Evolutionary conservation across 2,329 filamentous ascomycete genomes (phyloP).

Genomic region (Pseudocercospora pini-densiflorae): DNA sequence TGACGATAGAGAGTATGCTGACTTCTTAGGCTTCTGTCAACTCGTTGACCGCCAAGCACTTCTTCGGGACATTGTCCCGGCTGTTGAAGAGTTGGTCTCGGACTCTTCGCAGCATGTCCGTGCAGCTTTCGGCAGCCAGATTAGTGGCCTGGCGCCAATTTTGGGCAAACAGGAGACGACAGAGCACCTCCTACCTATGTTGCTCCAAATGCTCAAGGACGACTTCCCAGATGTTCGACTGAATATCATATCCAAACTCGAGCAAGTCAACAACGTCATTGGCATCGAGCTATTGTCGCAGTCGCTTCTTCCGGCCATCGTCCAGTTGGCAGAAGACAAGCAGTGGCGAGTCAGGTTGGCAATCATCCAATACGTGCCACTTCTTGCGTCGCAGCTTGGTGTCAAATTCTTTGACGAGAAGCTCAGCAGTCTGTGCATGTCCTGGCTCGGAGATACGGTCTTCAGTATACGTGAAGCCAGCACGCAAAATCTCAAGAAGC

Average conservation of each 20-base stretch:
- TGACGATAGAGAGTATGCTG: slow-evolving; percentile 27
- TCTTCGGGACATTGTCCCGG: slow-evolving; percentile 94
- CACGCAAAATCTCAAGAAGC: slow-evolving; percentile 96
- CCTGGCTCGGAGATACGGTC: slow-evolving; percentile 96
- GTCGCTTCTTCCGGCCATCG: slow-evolving; percentile 94
- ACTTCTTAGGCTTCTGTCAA: slow-evolving; percentile 76
- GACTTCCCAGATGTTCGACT: slow-evolving; percentile 97
- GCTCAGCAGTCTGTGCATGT: slow-evolving; percentile 93
- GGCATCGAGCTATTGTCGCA: slow-evolving; percentile 97
- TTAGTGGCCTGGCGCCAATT: slow-evolving; percentile 94
- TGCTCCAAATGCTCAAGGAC: slow-evolving; percentile 99
- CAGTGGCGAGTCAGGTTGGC: slow-evolving; percentile 97
- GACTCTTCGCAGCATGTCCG: slow-evolving; percentile 97
- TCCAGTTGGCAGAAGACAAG: slow-evolving; percentile 97
- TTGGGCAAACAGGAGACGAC: slow-evolving; percentile 99
- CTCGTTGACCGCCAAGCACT: slow-evolving; percentile 86
- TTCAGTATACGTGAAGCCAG: slow-evolving; percentile 98
- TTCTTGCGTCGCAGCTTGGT: slow-evolving; percentile 92
- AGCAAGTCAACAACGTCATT: slow-evolving; percentile 98
- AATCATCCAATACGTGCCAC: slow-evolving; percentile 98
- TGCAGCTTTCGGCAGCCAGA: slow-evolving; percentile 92
- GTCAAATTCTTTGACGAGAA: slow-evolving; percentile 99
- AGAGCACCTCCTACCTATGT: slow-evolving; percentile 96
- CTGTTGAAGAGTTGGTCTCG: slow-evolving; percentile 92
- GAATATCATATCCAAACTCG: slow-evolving; percentile 99